Evolutionary conservation across 805 yeast species (phyloP), one percentile per base, ranked within the genome.

Genomic region (Barnettozyma wickerhamii): DNA sequence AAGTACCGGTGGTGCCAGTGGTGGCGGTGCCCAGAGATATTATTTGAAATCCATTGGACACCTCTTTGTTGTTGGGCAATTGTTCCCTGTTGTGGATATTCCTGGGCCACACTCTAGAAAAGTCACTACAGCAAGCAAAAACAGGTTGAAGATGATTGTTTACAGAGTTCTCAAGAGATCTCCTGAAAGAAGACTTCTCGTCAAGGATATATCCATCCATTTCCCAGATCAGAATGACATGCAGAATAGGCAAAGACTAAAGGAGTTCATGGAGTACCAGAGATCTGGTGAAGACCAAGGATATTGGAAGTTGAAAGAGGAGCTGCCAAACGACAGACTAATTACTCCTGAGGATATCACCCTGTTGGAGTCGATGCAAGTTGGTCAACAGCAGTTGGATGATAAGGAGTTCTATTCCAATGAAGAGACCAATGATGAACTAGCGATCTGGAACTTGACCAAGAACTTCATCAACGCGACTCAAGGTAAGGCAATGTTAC

Each of bases 21-120:
- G 81, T 33, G 90, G 90, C n/a, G 68, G 68, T 21, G 63, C 69
- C 3, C 84, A 79, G 47, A 71, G 79, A 40, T 87, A 77, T 55
- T 90, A 69, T 53, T 55, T 93, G 48, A 72, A 95, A 48, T 70
- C 70, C 15, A 72, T 93, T 19, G 81, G 81, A 38, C 79, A 81
- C 57, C 57, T 86, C 35, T 93, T 88, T 60, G 79, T 88, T 0
- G 95, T 90, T 12, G 99, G 99, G 1, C 96, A 93, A 57, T 75
- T 85, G 0, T 80, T 88, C 50, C 99, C 99, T 1, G 96, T 88
- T 2, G 85, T 86, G 35, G 96, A 88, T 55, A 83, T 93, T 26
- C 99, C 99, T 0, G 97, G 98, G 1, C 99, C 99, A 2, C 96
- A 93, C 59, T 88, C 97, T 1, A 76, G 99, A 61, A 89, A 88